Base-by-base conservation (phyloP, 2,329 filamentous ascomycete species). In the Fusarium secorum region DNA sequence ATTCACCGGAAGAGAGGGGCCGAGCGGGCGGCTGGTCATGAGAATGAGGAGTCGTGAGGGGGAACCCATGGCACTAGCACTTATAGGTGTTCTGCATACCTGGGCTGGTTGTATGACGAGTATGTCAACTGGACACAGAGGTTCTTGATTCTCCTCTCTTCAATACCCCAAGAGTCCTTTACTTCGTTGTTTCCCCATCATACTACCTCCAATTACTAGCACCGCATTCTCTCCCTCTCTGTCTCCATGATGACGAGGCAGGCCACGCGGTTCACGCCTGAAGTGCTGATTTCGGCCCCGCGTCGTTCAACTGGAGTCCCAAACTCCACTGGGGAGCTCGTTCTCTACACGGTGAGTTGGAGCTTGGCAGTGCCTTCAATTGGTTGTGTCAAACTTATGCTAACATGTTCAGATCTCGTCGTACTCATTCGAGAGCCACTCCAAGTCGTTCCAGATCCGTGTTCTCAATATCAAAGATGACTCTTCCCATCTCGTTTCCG, bases 381-480 rank as follows among this genome's bases (percentile, higher is more conserved):
- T 60, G 22, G 22, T 26, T 11, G 24, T 26, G 24, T 33, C 18
- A 36, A 32, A 14, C 20, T 13, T 5, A 30, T 49, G 15, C 55
- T 68, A 24, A 73, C 17, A 32, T 22, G 38, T 17, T 11, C 17
- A 90, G 79, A 84, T 90, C 20, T 93, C 91, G 1, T 89, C 90
- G 4, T 97, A 97, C 80, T 95, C 90, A 9, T 97, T 97, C 79
- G 85, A 91, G 41, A 86, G 88, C 1, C 93, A 97, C 78, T 85
- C 85, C 49, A 91, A 91, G 77, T 87, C 86, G 9, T 86, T 84
- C 65, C 90, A 94, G 81, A 90, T 92, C 72, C 88, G 90, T 22
- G 80, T 95, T 30, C 82, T 97, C 42, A 89, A 95, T 73, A 85
- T 94, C 64, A 82, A 86, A 48, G 88, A 87, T 11, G 90, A 91